phyloP scores from a whole-genome alignment of 2,329 filamentous ascomycete species.

The Bipolaris victoriae region DNA sequence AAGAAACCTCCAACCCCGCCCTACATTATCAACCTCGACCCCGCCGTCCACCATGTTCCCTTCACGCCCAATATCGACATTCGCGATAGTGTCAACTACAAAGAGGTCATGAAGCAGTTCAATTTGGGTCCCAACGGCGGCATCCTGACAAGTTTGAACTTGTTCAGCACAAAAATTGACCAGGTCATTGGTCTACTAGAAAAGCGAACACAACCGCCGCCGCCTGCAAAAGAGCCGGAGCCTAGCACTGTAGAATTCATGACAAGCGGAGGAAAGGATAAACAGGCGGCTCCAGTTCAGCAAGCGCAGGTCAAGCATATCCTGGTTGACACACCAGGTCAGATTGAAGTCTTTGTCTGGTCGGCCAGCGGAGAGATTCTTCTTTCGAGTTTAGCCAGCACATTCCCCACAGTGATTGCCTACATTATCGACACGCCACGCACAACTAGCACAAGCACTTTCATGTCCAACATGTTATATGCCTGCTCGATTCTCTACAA shows the following conservation, averaged over 20 bases:
- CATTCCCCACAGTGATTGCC: slow-evolving; percentile 94
- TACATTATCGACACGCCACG: slow-evolving; percentile 98
- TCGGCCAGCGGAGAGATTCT: slow-evolving; percentile 93
- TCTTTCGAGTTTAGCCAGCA: slow-evolving; percentile 88
- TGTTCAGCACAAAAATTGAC: slow-evolving; percentile 98
- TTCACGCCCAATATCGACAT: slow-evolving; percentile 99
- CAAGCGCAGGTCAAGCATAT: slow-evolving; percentile 74
- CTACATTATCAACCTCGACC: slow-evolving; percentile 97
- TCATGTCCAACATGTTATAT: slow-evolving; percentile 99
- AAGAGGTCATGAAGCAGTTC: slow-evolving; percentile 99
- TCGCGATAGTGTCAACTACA: slow-evolving; percentile 98
- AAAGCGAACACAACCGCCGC: slow-evolving; percentile 74
- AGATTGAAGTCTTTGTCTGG: slow-evolving; percentile 99
- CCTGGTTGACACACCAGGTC: slow-evolving; percentile 91
- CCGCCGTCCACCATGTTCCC: slow-evolving; percentile 88
- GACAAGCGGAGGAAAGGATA: slow-evolving; percentile 42
- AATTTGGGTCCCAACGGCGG: slow-evolving; percentile 97
- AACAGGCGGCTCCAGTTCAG: slow-evolving; percentile 48
- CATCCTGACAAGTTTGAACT: slow-evolving; percentile 91
- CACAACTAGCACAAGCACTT: slow-evolving; percentile 90
- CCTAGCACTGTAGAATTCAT: slow-evolving; percentile 46
- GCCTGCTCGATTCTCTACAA: slow-evolving; percentile 99
- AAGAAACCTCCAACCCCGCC: slow-evolving; percentile 62
- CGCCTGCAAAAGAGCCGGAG: slow-evolving; percentile 32
- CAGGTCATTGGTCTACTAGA: slow-evolving; percentile 89